These are phyloP conservation scores for Fusarium coffeatum DNA, from an alignment of 2,329 filamentous ascomycete genomes.

Conservation along the genomic window DNA sequence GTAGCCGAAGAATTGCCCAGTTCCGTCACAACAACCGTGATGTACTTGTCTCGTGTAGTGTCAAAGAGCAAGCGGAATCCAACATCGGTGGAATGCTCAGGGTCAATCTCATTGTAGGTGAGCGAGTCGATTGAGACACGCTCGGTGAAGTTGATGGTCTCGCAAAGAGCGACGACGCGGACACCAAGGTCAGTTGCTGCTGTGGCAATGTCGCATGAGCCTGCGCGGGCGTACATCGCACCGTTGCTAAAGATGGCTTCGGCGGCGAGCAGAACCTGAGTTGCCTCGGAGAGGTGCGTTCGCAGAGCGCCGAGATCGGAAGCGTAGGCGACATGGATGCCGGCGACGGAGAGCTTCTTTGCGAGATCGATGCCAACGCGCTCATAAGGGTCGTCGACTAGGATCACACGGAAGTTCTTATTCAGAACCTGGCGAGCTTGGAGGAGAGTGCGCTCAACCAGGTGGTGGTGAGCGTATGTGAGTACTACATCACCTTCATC, in stretches of 20 bases:
- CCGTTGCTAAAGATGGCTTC: slow-evolving; percentile 98
- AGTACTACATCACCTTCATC: slow-evolving; percentile 83
- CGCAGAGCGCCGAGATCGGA: slow-evolving; percentile 80
- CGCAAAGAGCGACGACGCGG: slow-evolving; percentile 89
- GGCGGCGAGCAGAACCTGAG: slow-evolving; percentile 86
- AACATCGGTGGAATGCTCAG: slow-evolving; percentile 69
- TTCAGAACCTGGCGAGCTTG: slow-evolving; percentile 73
- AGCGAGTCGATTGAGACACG: slow-evolving; percentile 92
- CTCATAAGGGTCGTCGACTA: slow-evolving; percentile 78
- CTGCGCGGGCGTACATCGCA: slow-evolving; percentile 85
- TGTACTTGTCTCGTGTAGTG: slow-evolving; percentile 86
- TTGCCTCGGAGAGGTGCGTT: slow-evolving; percentile 73
- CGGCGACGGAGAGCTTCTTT: slow-evolving; percentile 72
- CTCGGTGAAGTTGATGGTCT: slow-evolving; percentile 91
- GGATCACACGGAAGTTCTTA: slow-evolving; percentile 82
- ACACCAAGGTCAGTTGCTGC: slow-evolving; percentile 80
- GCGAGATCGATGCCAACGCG: slow-evolving; percentile 70
- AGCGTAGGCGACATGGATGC: slow-evolving; percentile 83
- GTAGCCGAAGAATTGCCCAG: slow-evolving; percentile 87
- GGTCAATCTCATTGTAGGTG: slow-evolving; percentile 92
- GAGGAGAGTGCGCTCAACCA: slow-evolving; percentile 85
- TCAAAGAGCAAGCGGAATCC: slow-evolving; percentile 83
- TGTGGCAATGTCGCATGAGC: slow-evolving; percentile 88
- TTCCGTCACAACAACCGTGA: slow-evolving; percentile 91
- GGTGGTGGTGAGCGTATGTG: slow-evolving; percentile 86